Base-by-base conservation (phyloP, 176 grass and related monocot species). In the Paspalum vaginatum region DNA sequence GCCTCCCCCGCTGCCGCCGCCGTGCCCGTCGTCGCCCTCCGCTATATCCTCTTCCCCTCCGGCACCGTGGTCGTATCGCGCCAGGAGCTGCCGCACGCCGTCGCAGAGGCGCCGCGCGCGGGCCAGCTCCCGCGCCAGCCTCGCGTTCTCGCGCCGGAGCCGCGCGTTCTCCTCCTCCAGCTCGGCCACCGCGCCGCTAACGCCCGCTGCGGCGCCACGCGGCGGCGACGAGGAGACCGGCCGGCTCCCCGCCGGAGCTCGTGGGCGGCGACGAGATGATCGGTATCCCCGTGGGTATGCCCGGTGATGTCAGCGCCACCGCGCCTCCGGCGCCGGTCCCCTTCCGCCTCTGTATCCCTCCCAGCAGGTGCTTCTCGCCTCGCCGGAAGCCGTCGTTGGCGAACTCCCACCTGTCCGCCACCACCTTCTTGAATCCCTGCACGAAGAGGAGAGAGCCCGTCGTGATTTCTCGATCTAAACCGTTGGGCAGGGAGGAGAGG, bases 391-490 rank as follows among this genome's bases (percentile, higher is more conserved):
- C 81, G 18, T 90, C 92, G 83, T 97, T 90, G 59, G 83, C 87
- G 68, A 97, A 97, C 83, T 97, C 95, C 95, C 92, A 97, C 69
- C 92, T 78, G 50, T 97, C 95, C 13, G 90, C 66, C 7, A 88
- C 75, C 20, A 92, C 74, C 81, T 97, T 97, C 43, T 40, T 84
- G 72, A 97, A 97, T 43, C 92, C 95, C 95, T 97, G 43, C 55
- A 61, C 61, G 24, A 32, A 37, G 2, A 71, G 14, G 24, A 77
- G 8, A 51, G 50, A 76, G 2, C 75, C 50, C 52, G 2, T 70
- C 38, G 14, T 62, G 61, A 62, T 32, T 3, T 82, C 47, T 63
- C 39, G 79, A 87, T 87, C 79, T 71, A 64, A 56, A 12, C 6
- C 65, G 17, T 26, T 44, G 53, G 38, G 26, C 0, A 37, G 26